Evolutionary conservation across 352 stramenopile genomes (phyloP).

Genomic region (Phytophthora parvispora): DNA sequence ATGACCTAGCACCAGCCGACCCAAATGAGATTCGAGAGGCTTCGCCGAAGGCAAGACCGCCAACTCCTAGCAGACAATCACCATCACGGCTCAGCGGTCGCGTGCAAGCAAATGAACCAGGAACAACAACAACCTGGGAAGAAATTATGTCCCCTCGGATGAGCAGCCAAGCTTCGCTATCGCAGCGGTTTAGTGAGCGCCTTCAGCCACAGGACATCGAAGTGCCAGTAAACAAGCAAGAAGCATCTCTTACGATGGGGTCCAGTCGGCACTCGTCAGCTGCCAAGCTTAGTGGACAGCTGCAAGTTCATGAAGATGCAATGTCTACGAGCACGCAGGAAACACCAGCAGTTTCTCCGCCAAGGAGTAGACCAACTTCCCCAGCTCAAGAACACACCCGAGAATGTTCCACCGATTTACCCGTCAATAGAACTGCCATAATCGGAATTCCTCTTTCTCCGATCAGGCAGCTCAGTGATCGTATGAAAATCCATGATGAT

Average conservation of each 20-base stretch:
- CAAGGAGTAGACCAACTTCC: constrained; percentile 19
- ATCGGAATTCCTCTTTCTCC: constrained; percentile 14
- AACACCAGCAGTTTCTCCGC: background rate
- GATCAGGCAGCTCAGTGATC: constrained; percentile 22
- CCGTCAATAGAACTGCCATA: background rate
- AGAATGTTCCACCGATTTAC: background rate
- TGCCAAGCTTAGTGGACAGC: constrained; percentile 1
- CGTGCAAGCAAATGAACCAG: constrained; percentile 11
- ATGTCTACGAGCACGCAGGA: constrained; percentile 25
- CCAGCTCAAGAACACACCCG: constrained; percentile 2
- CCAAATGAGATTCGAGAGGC: constrained; percentile 11
- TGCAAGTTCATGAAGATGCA: constrained; percentile 20
- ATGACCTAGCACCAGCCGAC: constrained; percentile 13
- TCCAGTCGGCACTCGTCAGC: constrained; percentile 18
- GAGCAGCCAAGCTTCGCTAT: constrained; percentile 2
- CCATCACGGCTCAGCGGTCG: constrained; percentile 16
- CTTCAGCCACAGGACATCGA: constrained; percentile 21
- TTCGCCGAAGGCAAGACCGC: constrained; percentile 1
- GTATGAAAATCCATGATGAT: constrained; percentile 28
- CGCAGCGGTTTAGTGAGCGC: constrained; percentile 11
- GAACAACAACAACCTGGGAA: constrained; percentile 4
- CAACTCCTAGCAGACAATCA: background rate
- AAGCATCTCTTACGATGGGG: background rate
- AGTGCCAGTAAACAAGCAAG: background rate
- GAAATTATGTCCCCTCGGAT: constrained; percentile 11